Conservation (phyloP, 805 yeast genomes). For the Suhomyces pyralidae region DNA sequence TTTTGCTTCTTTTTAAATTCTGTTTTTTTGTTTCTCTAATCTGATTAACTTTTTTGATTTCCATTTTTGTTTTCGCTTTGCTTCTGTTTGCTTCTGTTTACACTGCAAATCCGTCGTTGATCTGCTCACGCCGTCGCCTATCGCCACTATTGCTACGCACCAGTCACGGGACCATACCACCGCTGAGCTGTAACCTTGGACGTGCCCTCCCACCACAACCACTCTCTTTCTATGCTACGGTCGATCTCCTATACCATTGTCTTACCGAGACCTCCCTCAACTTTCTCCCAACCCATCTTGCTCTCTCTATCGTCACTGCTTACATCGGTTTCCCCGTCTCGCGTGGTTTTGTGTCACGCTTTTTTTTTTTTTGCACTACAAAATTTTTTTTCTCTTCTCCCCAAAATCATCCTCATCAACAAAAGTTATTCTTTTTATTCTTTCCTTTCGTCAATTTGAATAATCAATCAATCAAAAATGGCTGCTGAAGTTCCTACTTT, state of each 20-base stretch:
- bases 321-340: not conserved
- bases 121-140: not conserved
- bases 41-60: not conserved
- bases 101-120: not conserved
- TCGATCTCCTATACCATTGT: not conserved
- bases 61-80: not conserved
- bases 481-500: conserved; percentile 90
- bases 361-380: not conserved
- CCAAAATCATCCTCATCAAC: conserved; percentile 1
- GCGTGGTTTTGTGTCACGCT: not conserved
- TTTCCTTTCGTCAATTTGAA: not conserved
- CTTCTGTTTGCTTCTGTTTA: not conserved
- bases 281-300: not conserved
- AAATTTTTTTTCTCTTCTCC: not conserved
- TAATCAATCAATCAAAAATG: conserved; percentile 31
- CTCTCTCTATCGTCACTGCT: not conserved
- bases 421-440: not conserved
- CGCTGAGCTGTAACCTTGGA: not conserved
- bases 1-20: too few relatives aligned
- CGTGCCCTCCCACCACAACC: not conserved
- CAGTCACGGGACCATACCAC: not conserved
- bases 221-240: not conserved
- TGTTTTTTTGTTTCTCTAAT: too few relatives aligned
- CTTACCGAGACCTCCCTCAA: not conserved
- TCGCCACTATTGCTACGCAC: not conserved